Evolutionary conservation across 2,329 filamentous ascomycete species (phyloP).

Genomic region (Fusarium pilosicola): DNA sequence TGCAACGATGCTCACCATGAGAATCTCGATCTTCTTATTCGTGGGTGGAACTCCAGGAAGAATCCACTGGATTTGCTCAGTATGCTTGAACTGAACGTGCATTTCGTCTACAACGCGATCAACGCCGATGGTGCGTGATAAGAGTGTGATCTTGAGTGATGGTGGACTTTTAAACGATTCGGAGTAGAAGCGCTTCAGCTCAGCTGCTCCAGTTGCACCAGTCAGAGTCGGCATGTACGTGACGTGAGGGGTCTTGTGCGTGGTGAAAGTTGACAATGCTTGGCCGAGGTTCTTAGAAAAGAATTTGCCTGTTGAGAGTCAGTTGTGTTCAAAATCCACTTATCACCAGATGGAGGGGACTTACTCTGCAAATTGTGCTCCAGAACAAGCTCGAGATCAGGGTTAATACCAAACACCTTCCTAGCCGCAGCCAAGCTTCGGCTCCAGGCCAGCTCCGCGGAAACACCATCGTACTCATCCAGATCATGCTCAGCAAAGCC

Average conservation of each 20-base stretch:
- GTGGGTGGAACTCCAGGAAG: slow-evolving; percentile 69
- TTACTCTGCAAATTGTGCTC: slow-evolving; percentile 72
- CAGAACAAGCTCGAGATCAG: slow-evolving; percentile 72
- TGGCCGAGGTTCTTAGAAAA: slow-evolving; percentile 65
- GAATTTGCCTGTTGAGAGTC: slow-evolving; percentile 57
- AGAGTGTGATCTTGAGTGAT: slow-evolving; percentile 67
- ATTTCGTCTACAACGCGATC: slow-evolving; percentile 74
- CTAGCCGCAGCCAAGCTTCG: slow-evolving; percentile 69
- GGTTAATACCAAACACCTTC: slow-evolving; percentile 70
- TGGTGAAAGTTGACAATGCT: slow-evolving; percentile 69
- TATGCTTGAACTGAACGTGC: slow-evolving; percentile 67
- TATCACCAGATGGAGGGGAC: not conserved
- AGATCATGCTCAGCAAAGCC: slow-evolving; percentile 79
- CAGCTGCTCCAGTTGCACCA: slow-evolving; percentile 69
- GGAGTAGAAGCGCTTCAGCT: slow-evolving; percentile 71
- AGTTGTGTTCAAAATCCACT: not conserved
- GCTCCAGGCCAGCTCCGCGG: slow-evolving; percentile 74
- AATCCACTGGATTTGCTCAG: slow-evolving; percentile 67
- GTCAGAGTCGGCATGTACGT: slow-evolving; percentile 74
- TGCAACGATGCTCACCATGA: slow-evolving; percentile 68
- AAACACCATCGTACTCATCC: slow-evolving; percentile 72
- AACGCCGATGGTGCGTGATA: slow-evolving; percentile 71
- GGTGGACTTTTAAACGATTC: slow-evolving; percentile 72
- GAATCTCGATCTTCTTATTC: slow-evolving; percentile 60
- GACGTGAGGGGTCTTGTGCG: slow-evolving; percentile 73